Percentiles rank a stretch among this genome's conserved stretches.
phyloP scores from a whole-genome alignment of 1,139 yeast genomes.

The Scheffersomyces lignicola region DNA sequence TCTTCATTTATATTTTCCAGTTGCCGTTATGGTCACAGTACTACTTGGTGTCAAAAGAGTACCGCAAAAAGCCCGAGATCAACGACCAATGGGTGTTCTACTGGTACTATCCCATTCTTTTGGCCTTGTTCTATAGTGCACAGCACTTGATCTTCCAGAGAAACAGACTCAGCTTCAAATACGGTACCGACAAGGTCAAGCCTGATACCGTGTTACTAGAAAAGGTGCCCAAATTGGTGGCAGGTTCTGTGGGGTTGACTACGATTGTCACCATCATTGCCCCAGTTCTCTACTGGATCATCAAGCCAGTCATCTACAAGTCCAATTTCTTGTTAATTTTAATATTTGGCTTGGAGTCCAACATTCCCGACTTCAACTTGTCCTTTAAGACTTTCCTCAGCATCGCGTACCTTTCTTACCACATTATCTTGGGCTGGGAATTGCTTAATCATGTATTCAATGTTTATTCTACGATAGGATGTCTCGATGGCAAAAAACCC shows the following conservation, averaged over 20 bases:
- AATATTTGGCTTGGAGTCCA: conserved; percentile 36
- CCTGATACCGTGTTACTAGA: conserved; percentile 40
- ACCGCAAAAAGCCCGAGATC: conserved; percentile 52
- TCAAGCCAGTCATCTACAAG: conserved; percentile 49
- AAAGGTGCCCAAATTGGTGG: conserved; percentile 32
- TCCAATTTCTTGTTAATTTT: conserved; percentile 24
- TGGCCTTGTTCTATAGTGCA: conserved; percentile 50
- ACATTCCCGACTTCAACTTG: conserved; percentile 33
- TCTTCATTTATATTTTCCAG: conserved; percentile 29
- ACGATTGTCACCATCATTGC: conserved; percentile 26
- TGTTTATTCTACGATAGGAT: conserved; percentile 80
- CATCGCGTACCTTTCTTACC: conserved; percentile 38
- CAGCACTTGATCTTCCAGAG: conserved; percentile 60
- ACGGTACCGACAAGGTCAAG: conserved; percentile 35
- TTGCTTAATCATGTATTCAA: conserved; percentile 60
- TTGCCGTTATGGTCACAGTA: conserved; percentile 28
- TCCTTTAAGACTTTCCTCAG: conserved; percentile 36
- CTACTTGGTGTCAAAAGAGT: conserved; percentile 45
- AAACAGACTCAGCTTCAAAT: conserved; percentile 55
- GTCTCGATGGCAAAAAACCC: conserved; percentile 71
- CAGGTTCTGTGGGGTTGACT: conserved; percentile 38
- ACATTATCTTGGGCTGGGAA: conserved; percentile 57
- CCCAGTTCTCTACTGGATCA: conserved; percentile 49
- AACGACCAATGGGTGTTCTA: conserved; percentile 64
- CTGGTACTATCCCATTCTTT: conserved; percentile 38